These are phyloP conservation scores for Alternaria panax DNA, from an alignment of 2,329 filamentous ascomycete genomes.

Conservation along the genomic window DNA sequence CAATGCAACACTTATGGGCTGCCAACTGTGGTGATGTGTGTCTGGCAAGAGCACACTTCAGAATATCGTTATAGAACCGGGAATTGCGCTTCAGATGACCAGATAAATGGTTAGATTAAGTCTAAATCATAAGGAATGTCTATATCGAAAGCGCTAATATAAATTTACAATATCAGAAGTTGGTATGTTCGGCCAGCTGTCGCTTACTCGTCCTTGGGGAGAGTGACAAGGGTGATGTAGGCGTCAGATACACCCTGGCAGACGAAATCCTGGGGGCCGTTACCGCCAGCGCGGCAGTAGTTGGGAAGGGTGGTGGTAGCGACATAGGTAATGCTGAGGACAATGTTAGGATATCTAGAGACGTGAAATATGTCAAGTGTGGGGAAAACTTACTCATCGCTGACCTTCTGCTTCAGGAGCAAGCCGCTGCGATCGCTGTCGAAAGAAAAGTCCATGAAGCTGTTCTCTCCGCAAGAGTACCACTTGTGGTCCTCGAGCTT, in stretches of 20 bases:
- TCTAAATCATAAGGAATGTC: not conserved
- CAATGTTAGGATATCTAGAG: constrained; percentile 4
- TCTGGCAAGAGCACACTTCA: not conserved
- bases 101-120: not conserved
- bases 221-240: constrained; percentile 49
- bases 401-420: constrained; percentile 22
- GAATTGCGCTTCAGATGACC: not conserved
- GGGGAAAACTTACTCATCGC: constrained; percentile 15
- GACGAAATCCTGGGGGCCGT: constrained; percentile 67
- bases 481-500: constrained; percentile 19
- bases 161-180: not conserved
- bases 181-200: not conserved
- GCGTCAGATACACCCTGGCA: constrained; percentile 72
- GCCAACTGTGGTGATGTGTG: too few relatives aligned
- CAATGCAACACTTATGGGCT: too few relatives aligned
- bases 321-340: constrained; percentile 14
- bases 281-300: constrained; percentile 25
- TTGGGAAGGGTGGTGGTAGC: constrained; percentile 24
- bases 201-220: not conserved
- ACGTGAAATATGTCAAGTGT: not conserved
- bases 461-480: constrained; percentile 24
- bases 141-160: not conserved
- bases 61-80: too few relatives aligned
- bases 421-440: constrained; percentile 20
- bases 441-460: constrained; percentile 23